Conservation (phyloP, 73 alveolate genomes). For the Paramecium octaurelia region DNA sequence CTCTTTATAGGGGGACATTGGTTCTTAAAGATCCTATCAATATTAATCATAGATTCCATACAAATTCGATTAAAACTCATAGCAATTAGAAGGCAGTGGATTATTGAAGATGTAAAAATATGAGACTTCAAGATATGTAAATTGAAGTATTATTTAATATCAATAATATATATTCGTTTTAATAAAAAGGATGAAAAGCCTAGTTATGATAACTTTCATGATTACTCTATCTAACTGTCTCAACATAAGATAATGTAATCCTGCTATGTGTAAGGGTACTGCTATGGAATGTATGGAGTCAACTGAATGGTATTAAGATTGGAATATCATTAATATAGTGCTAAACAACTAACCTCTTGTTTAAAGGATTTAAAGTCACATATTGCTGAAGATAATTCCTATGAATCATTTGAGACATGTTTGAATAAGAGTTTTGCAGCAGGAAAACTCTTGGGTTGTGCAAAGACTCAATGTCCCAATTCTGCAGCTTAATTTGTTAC, state of each 20-base stretch:
- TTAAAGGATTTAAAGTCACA: not conserved
- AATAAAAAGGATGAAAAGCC: not conserved
- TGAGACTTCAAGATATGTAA: not conserved
- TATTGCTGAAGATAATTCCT: not conserved
- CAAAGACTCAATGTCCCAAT: not conserved
- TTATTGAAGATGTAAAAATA: not conserved
- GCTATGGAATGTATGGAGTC: not conserved
- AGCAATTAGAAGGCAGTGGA: not conserved
- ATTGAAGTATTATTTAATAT: not conserved
- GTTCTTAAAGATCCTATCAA: not conserved
- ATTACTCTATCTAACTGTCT: not conserved
- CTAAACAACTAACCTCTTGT: not conserved
- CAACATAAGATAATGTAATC: not conserved
- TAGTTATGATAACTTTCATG: not conserved
- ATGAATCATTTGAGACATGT: not conserved
- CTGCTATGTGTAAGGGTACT: not conserved
- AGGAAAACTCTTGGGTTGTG: slow-evolving; percentile 16
- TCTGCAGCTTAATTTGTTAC: slow-evolving; percentile 6
- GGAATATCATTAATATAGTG: not conserved
- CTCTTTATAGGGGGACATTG: not conserved
- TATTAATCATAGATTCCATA: not conserved
- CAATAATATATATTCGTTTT: not conserved
- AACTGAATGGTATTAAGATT: not conserved
- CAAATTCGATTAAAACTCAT: not conserved
- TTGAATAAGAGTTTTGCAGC: not conserved